Evolutionary conservation across 2,329 filamentous ascomycete species (phyloP), one percentile per base, ranked within the genome.

Genomic region (Trichoderma sp.): DNA sequence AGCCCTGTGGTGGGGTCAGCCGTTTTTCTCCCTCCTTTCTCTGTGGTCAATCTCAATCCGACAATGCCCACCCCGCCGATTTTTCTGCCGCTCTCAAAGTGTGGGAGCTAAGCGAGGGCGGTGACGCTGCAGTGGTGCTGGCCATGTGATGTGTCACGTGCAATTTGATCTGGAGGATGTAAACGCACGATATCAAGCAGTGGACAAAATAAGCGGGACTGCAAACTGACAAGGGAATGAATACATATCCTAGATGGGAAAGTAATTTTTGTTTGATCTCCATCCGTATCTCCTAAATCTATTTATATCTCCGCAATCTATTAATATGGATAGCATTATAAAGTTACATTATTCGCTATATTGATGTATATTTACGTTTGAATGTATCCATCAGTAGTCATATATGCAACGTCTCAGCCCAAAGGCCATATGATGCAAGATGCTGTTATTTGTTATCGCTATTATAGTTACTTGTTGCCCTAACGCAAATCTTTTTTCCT

Each of bases 71-170:
- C 83, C 83, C 83, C 82, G 83, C 83, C 82, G 81, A 83, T 79
- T 82, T 85, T 84, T 85, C 83, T 83, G 81, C 81, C 83, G 76
- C 78, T 65, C 75, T 76, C 71, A 77, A 79, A 83, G 80, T 85
- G 84, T 85, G 84, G 82, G 83, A 80, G 82, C 81, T 85, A 86
- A 84, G 81, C 83, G 83, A 85, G 83, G 80, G 81, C 83, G 82
- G 80, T 85, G 82, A 83, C 80, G 77, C 60, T 21, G 24, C 29
- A 18, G 12, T 50, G 27, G 38, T 16, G 29, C 4, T 27, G 18
- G 7, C 7, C 78, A 81, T 77, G 78, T 81, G 80, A 80, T 33
- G 3, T 67, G 12, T 27, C 80, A 80, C 79, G 79, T 80, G 79
- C 73, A 38, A 0, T 3, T 12, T 41, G 5, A 31, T 12, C 31